Percentiles rank a stretch among this genome's conserved stretches.
Conservation (phyloP, 2,329 filamentous ascomycete genomes). For the Botrytis aclada region DNA sequence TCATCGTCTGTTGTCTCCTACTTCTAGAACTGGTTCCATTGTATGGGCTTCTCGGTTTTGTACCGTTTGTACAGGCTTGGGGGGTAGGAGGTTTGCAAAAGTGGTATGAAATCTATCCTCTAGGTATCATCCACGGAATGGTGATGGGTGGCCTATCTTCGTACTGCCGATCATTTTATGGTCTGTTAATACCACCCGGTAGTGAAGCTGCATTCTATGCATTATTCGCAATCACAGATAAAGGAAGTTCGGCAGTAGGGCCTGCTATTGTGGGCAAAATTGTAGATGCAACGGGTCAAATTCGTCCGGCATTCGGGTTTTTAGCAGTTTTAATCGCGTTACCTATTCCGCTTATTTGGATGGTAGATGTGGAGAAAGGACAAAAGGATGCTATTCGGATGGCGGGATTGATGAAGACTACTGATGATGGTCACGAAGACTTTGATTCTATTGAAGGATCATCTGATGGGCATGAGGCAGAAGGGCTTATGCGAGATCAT, state of each 20-base stretch:
- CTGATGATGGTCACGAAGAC: slow-evolving; percentile 14
- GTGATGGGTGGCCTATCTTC: slow-evolving; percentile 89
- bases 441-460: slow-evolving; percentile 14
- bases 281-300: slow-evolving; percentile 78
- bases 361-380: slow-evolving; percentile 80
- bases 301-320: slow-evolving; percentile 88
- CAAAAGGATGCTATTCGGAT: slow-evolving; percentile 65
- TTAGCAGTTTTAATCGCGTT: slow-evolving; percentile 79
- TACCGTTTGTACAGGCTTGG: slow-evolving; percentile 71
- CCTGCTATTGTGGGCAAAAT: slow-evolving; percentile 92
- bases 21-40: slow-evolving; percentile 91
- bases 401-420: slow-evolving; percentile 56
- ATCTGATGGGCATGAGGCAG: slow-evolving; percentile 15
- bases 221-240: slow-evolving; percentile 67
- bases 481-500: slow-evolving; percentile 19
- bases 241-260: slow-evolving; percentile 90
- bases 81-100: slow-evolving; percentile 85
- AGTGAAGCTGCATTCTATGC: slow-evolving; percentile 96
- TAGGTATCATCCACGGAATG: slow-evolving; percentile 87
- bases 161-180: slow-evolving; percentile 89
- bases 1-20: slow-evolving; percentile 85
- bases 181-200: slow-evolving; percentile 89
- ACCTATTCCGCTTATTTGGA: slow-evolving; percentile 78
- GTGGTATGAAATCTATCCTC: slow-evolving; percentile 93
- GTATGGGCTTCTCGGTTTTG: slow-evolving; percentile 84